Conservation (phyloP, 1,284 basidiomycete species). For the Paramarasmius palmivorus region DNA sequence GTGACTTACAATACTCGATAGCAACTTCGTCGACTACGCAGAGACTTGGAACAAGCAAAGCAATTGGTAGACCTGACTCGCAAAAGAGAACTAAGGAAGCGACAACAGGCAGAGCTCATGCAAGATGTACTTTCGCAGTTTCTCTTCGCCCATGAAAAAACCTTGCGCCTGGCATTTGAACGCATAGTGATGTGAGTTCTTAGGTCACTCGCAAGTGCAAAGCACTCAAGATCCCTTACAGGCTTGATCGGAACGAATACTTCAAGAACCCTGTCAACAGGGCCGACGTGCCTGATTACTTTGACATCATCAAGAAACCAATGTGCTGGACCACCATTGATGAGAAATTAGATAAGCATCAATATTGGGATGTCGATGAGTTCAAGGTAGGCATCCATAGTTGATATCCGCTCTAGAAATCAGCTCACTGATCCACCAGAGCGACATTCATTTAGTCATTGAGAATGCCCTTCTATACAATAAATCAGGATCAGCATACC, state of each 20-base stretch:
- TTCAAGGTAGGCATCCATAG: conserved; percentile 64
- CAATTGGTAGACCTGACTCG: conserved; percentile 72
- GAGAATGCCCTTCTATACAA: conserved; percentile 92
- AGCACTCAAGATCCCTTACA: conserved; percentile 33
- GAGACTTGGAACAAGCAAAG: conserved; percentile 78
- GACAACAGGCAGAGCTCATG: conserved; percentile 71
- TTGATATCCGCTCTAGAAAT: neutral
- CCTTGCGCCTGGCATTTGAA: conserved; percentile 68
- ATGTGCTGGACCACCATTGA: conserved; percentile 91
- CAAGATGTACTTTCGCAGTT: conserved; percentile 65
- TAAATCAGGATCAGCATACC: conserved; percentile 68
- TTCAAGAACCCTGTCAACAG: conserved; percentile 85
- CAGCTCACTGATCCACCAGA: conserved; percentile 39
- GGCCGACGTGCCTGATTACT: conserved; percentile 88
- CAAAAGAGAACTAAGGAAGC: conserved; percentile 86
- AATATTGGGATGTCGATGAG: conserved; percentile 74
- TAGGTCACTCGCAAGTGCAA: conserved; percentile 4
- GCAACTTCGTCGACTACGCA: conserved; percentile 71
- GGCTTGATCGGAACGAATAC: conserved; percentile 72
- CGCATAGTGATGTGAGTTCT: conserved; percentile 61
- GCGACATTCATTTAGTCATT: conserved; percentile 81
- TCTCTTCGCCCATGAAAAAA: conserved; percentile 68
- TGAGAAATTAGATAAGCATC: conserved; percentile 72
- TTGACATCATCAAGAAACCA: conserved; percentile 81
- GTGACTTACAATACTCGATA: conserved; percentile 30